Evolutionary conservation across 2,329 filamentous ascomycete genomes (phyloP).

Genomic region (Diaporthe ampelina): DNA sequence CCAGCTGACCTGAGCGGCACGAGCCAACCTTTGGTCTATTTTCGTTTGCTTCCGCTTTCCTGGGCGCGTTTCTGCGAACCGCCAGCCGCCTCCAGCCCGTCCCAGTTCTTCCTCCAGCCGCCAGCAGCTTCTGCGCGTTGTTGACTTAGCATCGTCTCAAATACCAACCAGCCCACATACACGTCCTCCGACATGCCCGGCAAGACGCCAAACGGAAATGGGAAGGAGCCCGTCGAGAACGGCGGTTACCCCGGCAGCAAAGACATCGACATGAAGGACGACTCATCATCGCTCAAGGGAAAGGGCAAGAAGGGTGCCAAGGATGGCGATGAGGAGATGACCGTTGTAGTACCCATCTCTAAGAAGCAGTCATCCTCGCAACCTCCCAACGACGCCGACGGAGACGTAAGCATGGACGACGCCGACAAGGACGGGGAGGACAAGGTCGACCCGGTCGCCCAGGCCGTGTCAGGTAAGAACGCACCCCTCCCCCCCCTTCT

Average conservation of each 20-base stretch:
- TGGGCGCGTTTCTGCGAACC: constrained; percentile 34
- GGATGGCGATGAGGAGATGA: constrained; percentile 84
- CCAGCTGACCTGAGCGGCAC: constrained; percentile 40
- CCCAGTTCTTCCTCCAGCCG: constrained; percentile 14
- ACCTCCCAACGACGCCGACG: constrained; percentile 72
- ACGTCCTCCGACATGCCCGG: constrained; percentile 71
- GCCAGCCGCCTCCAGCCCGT: constrained; percentile 22
- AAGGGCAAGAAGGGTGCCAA: constrained; percentile 75
- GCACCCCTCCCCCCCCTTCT: no score
- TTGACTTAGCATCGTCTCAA: constrained; percentile 34
- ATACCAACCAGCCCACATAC: constrained; percentile 11
- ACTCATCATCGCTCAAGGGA: constrained; percentile 67
- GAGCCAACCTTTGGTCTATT: constrained; percentile 34
- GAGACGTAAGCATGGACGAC: constrained; percentile 80
- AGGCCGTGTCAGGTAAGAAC: constrained; percentile 72
- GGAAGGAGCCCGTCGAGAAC: constrained; percentile 78
- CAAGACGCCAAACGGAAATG: constrained; percentile 80
- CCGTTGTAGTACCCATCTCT: constrained; percentile 81
- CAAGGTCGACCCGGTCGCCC: constrained; percentile 72
- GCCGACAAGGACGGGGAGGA: constrained; percentile 66
- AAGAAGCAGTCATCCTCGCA: constrained; percentile 74
- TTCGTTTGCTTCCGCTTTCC: constrained; percentile 32
- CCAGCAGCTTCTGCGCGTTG: constrained; percentile 35
- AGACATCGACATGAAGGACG: constrained; percentile 78
- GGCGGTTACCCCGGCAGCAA: constrained; percentile 73